Evolutionary conservation across 2,329 filamentous ascomycete genomes (phyloP).

Genomic region (Xylaria digitata): DNA sequence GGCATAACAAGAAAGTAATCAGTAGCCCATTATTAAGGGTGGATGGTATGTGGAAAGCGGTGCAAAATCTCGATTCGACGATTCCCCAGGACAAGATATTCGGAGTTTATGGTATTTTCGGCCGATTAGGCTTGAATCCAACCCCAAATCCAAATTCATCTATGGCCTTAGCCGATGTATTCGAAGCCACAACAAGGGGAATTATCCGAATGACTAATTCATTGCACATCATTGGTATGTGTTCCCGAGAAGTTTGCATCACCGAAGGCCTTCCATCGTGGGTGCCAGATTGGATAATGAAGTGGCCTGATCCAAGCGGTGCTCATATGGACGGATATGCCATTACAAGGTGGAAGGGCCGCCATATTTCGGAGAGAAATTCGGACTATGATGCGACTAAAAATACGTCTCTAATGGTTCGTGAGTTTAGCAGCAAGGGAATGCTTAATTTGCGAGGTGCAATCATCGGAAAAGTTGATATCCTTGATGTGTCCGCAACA

Average conservation of each 20-base stretch:
- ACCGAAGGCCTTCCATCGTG: slow-evolving; percentile 19
- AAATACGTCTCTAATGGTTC: too few relatives aligned
- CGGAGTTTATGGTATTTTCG: slow-evolving; percentile 13
- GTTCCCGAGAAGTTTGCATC: background rate
- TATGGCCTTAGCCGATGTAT: background rate
- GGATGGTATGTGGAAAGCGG: background rate
- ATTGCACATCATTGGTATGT: background rate
- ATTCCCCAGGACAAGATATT: slow-evolving; percentile 22
- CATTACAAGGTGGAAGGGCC: background rate
- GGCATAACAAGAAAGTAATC: too few relatives aligned
- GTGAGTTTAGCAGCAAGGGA: too few relatives aligned
- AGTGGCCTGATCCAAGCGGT: background rate
- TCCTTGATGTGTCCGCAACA: background rate
- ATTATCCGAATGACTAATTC: background rate
- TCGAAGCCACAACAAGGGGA: background rate
- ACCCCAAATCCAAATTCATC: slow-evolving; percentile 3
- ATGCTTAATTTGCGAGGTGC: slow-evolving; percentile 9
- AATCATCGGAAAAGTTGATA: slow-evolving; percentile 8
- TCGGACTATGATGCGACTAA: too few relatives aligned
- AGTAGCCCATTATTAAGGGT: too few relatives aligned
- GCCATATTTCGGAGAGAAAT: too few relatives aligned
- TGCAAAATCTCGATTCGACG: slow-evolving; percentile 9
- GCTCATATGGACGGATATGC: too few relatives aligned
- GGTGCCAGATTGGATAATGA: slow-evolving; percentile 17
- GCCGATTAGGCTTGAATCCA: background rate